A percentile compares a stretch with the other conserved stretches of the same genome.
Evolutionary conservation across 768 basidiomycete genomes (phyloP).

Genomic region (Psilocybe cubensis): DNA sequence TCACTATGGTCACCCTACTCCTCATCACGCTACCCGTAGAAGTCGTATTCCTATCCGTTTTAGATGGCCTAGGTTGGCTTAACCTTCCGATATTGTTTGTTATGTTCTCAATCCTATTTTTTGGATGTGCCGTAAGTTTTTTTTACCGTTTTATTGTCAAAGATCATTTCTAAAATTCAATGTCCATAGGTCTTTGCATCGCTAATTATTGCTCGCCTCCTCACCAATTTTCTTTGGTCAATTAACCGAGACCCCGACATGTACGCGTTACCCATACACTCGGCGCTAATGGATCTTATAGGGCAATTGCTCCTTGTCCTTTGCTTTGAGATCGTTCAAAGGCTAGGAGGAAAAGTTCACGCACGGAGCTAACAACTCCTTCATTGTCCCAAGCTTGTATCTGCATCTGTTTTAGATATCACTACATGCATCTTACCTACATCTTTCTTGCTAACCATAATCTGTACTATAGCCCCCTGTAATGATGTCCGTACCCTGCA

Average conservation of each 20-base stretch:
- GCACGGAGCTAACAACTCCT: slow-evolving; percentile 2
- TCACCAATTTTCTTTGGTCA: slow-evolving; percentile 83
- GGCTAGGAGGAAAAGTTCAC: slow-evolving; percentile 38
- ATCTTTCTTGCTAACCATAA: neutral
- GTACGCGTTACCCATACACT: slow-evolving; percentile 93
- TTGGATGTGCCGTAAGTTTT: slow-evolving; percentile 72
- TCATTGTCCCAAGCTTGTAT: neutral
- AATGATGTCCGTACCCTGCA: neutral
- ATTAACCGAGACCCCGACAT: slow-evolving; percentile 84
- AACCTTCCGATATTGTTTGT: slow-evolving; percentile 70
- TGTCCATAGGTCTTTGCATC: slow-evolving; percentile 68
- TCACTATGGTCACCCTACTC: slow-evolving; percentile 73
- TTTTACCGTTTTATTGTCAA: neutral
- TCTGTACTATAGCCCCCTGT: neutral
- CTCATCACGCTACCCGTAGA: slow-evolving; percentile 82
- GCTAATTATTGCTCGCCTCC: slow-evolving; percentile 60
- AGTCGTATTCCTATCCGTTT: slow-evolving; percentile 68
- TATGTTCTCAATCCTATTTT: slow-evolving; percentile 67
- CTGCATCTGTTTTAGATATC: neutral
- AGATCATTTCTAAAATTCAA: slow-evolving; percentile 7
- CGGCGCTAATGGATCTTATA: slow-evolving; percentile 83
- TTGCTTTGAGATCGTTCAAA: slow-evolving; percentile 70
- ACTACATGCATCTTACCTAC: neutral
- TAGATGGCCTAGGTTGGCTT: slow-evolving; percentile 78
- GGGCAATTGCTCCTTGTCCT: slow-evolving; percentile 81